phyloP scores from a whole-genome alignment of 2,329 filamentous ascomycete genomes.

The Penicillium carneum region DNA sequence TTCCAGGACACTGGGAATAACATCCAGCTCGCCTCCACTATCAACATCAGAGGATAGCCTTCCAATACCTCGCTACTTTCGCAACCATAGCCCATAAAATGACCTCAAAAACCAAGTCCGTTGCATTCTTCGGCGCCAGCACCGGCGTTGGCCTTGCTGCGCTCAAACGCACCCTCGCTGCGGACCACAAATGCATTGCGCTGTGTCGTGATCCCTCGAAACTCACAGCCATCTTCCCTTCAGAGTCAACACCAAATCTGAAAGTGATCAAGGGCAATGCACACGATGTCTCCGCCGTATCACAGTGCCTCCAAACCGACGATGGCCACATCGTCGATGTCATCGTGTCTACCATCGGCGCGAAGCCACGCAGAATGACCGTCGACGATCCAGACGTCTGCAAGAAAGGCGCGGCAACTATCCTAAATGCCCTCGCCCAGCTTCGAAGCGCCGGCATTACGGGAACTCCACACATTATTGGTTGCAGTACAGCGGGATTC shows the following conservation, averaged over 20 bases:
- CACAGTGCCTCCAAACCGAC: constrained; percentile 42
- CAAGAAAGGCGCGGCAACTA: constrained; percentile 39
- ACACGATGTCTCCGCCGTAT: constrained; percentile 53
- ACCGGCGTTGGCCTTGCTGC: constrained; percentile 57
- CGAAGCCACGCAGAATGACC: constrained; percentile 38
- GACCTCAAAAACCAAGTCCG: constrained; percentile 30
- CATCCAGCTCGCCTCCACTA: background rate
- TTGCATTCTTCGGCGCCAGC: constrained; percentile 63
- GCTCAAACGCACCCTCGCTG: constrained; percentile 55
- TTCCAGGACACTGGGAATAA: background rate
- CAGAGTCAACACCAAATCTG: constrained; percentile 49
- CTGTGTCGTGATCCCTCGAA: constrained; percentile 60
- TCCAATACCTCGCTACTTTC: background rate
- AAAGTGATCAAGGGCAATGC: constrained; percentile 59
- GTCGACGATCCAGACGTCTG: constrained; percentile 49
- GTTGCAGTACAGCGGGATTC: constrained; percentile 47
- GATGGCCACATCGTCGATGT: constrained; percentile 46
- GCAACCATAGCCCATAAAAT: constrained; percentile 9
- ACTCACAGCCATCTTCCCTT: constrained; percentile 53
- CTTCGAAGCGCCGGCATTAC: constrained; percentile 28
- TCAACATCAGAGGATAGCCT: background rate
- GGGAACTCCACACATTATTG: constrained; percentile 39
- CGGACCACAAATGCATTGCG: constrained; percentile 56
- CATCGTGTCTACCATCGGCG: constrained; percentile 60
- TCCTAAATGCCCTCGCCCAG: constrained; percentile 34